These are phyloP conservation scores for Volvox carteri DNA, from an alignment of 163 green algal genomes.

Conservation along the genomic window DNA sequence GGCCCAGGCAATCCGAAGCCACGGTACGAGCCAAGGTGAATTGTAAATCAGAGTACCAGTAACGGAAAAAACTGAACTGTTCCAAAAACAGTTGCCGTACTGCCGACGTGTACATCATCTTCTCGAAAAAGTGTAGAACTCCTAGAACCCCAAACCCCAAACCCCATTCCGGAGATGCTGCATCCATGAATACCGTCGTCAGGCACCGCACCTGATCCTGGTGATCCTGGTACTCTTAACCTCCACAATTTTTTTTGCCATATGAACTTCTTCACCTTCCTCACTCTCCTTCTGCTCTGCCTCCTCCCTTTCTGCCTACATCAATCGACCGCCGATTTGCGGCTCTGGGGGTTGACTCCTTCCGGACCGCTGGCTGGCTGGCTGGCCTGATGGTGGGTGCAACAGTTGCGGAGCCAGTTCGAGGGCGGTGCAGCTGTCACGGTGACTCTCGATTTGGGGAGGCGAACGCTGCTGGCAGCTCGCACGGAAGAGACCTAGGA, in stretches of 20 bases:
- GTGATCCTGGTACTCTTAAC: neutral
- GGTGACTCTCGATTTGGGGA: neutral
- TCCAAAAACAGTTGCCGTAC: too few species aligned
- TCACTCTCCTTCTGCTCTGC: neutral
- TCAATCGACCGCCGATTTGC: neutral
- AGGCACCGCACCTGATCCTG: too few species aligned
- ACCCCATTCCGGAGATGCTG: too few species aligned
- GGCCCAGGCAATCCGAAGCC: too few species aligned
- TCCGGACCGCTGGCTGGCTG: neutral
- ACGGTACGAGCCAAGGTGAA: too few species aligned
- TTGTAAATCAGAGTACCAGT: too few species aligned
- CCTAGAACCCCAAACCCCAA: too few species aligned
- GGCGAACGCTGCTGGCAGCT: neutral
- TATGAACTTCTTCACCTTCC: neutral
- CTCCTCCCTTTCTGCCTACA: neutral
- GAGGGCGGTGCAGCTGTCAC: neutral
- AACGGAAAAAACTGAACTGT: too few species aligned
- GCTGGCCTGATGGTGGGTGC: neutral
- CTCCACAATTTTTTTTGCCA: neutral
- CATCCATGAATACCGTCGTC: too few species aligned
- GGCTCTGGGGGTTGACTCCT: too few species aligned
- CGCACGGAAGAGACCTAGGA: neutral
- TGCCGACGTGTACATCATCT: too few species aligned
- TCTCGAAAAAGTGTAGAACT: too few species aligned
- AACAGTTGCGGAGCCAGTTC: neutral